These are phyloP conservation scores for Colletotrichum neosansevieriae DNA, from an alignment of 2,329 filamentous ascomycete genomes.

Conservation along the genomic window DNA sequence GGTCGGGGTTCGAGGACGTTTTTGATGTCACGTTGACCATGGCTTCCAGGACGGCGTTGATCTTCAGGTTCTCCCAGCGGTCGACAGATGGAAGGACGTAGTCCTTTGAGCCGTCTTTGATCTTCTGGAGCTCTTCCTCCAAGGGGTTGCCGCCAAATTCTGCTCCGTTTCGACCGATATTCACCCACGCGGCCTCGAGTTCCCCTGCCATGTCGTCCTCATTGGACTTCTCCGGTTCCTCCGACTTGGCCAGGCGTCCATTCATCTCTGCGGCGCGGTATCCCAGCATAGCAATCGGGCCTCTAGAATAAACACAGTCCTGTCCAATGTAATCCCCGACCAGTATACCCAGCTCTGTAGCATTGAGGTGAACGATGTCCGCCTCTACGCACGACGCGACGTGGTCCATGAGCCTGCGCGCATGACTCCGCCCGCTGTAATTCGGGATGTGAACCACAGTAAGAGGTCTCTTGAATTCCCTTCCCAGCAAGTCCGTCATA, in stretches of 20 bases:
- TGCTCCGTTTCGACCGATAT: constrained; percentile 40
- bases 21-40: constrained; percentile 49
- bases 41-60: constrained; percentile 67
- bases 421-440: constrained; percentile 44
- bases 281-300: constrained; percentile 65
- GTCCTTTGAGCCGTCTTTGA: constrained; percentile 51
- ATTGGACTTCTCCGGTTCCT: constrained; percentile 55
- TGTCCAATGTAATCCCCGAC: constrained; percentile 78
- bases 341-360: constrained; percentile 77
- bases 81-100: constrained; percentile 53
- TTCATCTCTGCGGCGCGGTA: constrained; percentile 68
- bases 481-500: constrained; percentile 40
- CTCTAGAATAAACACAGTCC: constrained; percentile 60
- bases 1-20: constrained; percentile 44
- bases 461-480: constrained; percentile 49
- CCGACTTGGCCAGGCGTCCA: constrained; percentile 63
- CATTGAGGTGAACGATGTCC: constrained; percentile 76
- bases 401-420: constrained; percentile 65
- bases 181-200: constrained; percentile 44
- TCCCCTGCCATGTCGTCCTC: constrained; percentile 47
- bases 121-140: constrained; percentile 60
- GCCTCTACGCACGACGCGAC: constrained; percentile 72
- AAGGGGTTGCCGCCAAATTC: constrained; percentile 46
- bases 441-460: constrained; percentile 52
- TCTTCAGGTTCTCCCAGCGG: constrained; percentile 73